Conservation (phyloP, 169 alveolate genomes). For the Plasmodium billcollinsi region DNA sequence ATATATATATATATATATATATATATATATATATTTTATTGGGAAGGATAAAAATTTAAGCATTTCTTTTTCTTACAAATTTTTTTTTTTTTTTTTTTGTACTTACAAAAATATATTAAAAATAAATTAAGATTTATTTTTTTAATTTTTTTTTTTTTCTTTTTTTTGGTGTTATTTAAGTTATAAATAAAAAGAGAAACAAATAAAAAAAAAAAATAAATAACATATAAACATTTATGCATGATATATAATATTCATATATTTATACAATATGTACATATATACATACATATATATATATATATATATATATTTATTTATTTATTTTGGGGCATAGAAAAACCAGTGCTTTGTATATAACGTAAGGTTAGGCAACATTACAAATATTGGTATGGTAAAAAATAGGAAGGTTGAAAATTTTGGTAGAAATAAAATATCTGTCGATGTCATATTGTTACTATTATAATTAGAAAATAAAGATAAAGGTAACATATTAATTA, state of each 20-base stretch:
- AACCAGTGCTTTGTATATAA: slow-evolving; percentile 75
- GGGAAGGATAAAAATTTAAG: no score
- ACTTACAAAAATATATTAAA: no score
- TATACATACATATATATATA: not conserved
- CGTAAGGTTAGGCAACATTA: slow-evolving; percentile 60
- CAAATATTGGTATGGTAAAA: slow-evolving; percentile 75
- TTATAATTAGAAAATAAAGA: slow-evolving; percentile 70
- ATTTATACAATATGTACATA: not conserved
- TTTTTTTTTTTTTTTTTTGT: no score
- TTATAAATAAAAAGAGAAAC: not conserved
- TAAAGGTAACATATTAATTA: slow-evolving; percentile 50
- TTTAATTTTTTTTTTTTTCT: no score
- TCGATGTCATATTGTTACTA: slow-evolving; percentile 74
- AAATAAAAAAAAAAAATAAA: not conserved
- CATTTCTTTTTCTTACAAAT: no score
- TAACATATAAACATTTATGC: no score
- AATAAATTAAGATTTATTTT: no score
- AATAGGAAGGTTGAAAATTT: slow-evolving; percentile 67
- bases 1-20: no score
- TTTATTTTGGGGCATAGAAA: slow-evolving; percentile 70
- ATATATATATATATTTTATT: no score
- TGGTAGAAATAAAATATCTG: slow-evolving; percentile 68
- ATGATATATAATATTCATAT: no score
- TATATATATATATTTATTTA: not conserved
- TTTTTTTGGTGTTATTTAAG: no score